Base-by-base conservation (phyloP, 805 yeast species). In the Kregervanrija pseudodelftensis region DNA sequence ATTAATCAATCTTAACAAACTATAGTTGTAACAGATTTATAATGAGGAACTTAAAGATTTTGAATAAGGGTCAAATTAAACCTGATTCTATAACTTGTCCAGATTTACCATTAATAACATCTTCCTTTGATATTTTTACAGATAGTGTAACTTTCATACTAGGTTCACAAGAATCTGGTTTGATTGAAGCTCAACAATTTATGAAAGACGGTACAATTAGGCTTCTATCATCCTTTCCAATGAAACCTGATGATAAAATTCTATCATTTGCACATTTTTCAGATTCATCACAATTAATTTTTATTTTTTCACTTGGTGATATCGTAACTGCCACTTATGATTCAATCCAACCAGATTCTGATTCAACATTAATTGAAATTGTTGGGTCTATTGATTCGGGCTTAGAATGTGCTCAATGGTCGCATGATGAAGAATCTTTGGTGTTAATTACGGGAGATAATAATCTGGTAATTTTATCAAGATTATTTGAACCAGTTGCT, bases 361-460 rank as follows among this genome's bases (percentile, higher is more conserved):
- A 77, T 33, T 65, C 74, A 13, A 74, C 88, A 1, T 71, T 82
- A 5, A 72, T 76, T 15, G 89, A 83, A 53, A 82, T 89, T 39
- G 90, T 84, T 9, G 98, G 97, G 0, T 75, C 87, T 15, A 79
- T 91, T 28, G 96, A 89, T 56, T 75, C 73, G 32, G 91, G 90
- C 0, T 66, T 91, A 12, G 56, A 63, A 37, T 80, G 86, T 13
- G 90, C 96, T 0, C 55, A 65, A 15, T 93, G 98, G 98, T 82
- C 95, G 11, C 83, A 83, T 5, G 97, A 93, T 60, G 96, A 90
- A 56, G 98, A 93, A 61, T 76, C 89, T 0, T 66, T 91, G 42
- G 79, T 82, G 2, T 52, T 93, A 14, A 73, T 83, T 12, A 84
- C 96, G 0, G 64, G 56, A 10, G 84, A 79, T 39, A 66, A 71